These are phyloP conservation scores for Turnera subulata DNA, from an alignment of 345 rosid species.

Conservation along the genomic window DNA sequence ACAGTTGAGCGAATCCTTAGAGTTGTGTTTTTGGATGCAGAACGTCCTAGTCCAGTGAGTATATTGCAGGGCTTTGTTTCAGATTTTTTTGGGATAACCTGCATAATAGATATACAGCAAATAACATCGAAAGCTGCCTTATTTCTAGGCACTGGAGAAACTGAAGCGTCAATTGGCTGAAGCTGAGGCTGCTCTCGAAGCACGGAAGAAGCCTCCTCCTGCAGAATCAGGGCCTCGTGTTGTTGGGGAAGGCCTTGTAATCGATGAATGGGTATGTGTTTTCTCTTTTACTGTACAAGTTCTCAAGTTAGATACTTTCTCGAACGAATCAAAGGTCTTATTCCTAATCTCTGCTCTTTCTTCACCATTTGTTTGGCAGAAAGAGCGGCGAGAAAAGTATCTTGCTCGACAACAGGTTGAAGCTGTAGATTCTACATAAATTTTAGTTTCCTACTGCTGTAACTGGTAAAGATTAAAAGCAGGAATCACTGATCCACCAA, in stretches of 20 bases:
- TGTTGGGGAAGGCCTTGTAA: conserved; percentile 32
- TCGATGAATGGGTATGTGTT: conserved; percentile 32
- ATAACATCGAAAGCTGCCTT: not conserved
- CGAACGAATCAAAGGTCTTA: not conserved
- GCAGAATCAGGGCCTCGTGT: conserved; percentile 20
- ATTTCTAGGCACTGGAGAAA: conserved; percentile 26
- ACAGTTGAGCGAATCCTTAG: conserved; percentile 23
- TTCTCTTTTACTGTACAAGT: not conserved
- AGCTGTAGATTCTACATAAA: conserved; percentile 33
- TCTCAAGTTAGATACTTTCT: not conserved
- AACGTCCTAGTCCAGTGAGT: conserved; percentile 24
- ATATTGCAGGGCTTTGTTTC: not conserved
- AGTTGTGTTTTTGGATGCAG: conserved; percentile 25
- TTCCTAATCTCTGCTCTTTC: not conserved
- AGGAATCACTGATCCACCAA: conserved; percentile 3
- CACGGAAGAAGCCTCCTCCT: conserved; percentile 22
- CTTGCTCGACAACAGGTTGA: conserved; percentile 84
- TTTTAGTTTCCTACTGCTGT: not conserved
- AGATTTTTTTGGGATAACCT: not conserved
- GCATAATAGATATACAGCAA: not conserved
- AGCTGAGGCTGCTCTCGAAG: conserved; percentile 29
- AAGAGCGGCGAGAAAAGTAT: conserved; percentile 92
- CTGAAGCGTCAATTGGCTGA: conserved; percentile 28
- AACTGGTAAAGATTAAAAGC: not conserved
- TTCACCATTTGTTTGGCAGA: conserved; percentile 38